Base-by-base conservation (phyloP, 345 rosid genomes). In the Eucalyptus erythrocorys region DNA sequence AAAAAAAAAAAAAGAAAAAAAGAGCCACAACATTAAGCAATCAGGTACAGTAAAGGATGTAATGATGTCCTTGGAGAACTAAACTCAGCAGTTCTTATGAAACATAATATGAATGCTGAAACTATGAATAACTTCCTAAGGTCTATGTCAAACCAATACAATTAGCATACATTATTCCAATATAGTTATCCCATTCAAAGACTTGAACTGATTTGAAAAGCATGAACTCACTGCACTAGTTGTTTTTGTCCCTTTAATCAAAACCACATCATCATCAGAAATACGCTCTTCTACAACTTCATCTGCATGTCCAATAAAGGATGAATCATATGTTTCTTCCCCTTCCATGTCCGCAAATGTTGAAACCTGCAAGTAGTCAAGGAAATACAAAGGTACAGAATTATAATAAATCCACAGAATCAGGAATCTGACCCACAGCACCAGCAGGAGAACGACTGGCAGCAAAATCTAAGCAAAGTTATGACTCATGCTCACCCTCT, bases 261-360 rank as follows among this genome's bases (percentile, higher is more conserved):
- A 68, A 61, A 98, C 87, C 79, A 97, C 99, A 90, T 98, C 99
- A 92, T 95, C 99, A 92, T 95, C 98, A n/a, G 99, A 94, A 88
- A 98, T 94, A 80, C 98, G 95, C 91, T 98, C 99, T 92, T 98
- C 99, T 53, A 95, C 96, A 90, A 98, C 99, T 91, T 98, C 98
- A 79, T 96, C 96, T 48, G 99, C 99, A 89, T 87, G 87, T 82
- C 99, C 99, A 79, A 96, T 95, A 87, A 96, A 89, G 87, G 98
- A 94, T 4, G 96, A 89, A 92, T 98, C 99, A 90, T 94, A 98
- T 85, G 99, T 98, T 91, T 97, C 99, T 68, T 98, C 98, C 6
- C 99, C 99, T 90, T 98, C 99, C 99, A 96, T 98, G 89, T 98
- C 99, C 88, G 99, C 99, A 93, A 98, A 98, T 86, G 99, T 98